Evolutionary conservation across 805 yeast genomes (phyloP), one percentile per base, ranked within the genome.

Genomic region (Ogataea methylovora): DNA sequence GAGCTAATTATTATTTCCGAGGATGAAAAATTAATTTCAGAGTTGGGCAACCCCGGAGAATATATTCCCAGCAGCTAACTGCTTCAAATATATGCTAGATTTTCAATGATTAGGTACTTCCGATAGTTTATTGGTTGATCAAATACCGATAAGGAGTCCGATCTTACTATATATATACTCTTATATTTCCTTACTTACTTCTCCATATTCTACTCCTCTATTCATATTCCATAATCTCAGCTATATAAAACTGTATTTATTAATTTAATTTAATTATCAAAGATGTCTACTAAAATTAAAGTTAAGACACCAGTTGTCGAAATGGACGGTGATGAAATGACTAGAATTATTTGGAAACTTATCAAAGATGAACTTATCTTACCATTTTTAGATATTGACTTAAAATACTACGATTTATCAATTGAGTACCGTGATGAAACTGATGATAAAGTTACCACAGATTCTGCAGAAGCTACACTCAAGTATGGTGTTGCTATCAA

Each of bases 281-380:
- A 45, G 48, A 46, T 49, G 8, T 46, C 52, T 30, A 44, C 51
- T 25, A 87, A 87, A 58, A 81, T 90, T 58, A 66, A 71, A 44
- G 97, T 90, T 38, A 71, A 73, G 58, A 83, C 74, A 51, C 97
- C 97, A 44, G 75, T 90, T 48, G 97, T 90, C 43, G 97, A 90
- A 60, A 76, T 90, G 83, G 97, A 90, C 52, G 97, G 97, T 44
- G 97, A 90, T 61, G 97, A 90, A 65, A 85, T 83, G 84, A 90
- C 97, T 55, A 73, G 97, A 57, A 86, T 90, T 60, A 90, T 90
- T 67, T 90, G 97, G 97, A 72, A 84, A 48, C 61, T 79, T 50
- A 90, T 90, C 63, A 84, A 82, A 59, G 90, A 85, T 46, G 75
- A 85, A 62, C 73, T 90, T 60, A 78, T 90, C 53, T 63, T 71